phyloP scores from a whole-genome alignment of 192 early-diverging fungal genomes.

The Jimgerdemannia flammicorona region DNA sequence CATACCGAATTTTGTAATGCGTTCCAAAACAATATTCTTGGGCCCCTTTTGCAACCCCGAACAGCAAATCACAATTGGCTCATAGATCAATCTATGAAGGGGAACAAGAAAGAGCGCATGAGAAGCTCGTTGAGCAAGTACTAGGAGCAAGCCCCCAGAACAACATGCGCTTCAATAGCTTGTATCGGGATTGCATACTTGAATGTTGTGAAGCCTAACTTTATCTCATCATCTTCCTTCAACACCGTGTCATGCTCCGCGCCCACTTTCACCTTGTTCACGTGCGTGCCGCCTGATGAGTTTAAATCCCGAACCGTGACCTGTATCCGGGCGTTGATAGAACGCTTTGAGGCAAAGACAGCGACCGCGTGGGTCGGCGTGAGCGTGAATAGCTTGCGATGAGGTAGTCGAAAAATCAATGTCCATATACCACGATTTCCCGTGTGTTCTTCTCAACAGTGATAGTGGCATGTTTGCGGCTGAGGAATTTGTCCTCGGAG shows the following conservation, averaged over 20 bases:
- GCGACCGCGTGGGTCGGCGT: background rate
- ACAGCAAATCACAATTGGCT: background rate
- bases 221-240: background rate
- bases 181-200: background rate
- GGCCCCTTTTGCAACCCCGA: background rate
- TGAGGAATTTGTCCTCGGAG: background rate
- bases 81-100: background rate
- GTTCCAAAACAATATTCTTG: background rate
- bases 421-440: background rate
- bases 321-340: background rate
- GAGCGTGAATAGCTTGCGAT: background rate
- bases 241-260: background rate
- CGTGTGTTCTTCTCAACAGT: background rate
- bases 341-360: background rate
- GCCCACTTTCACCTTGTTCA: background rate
- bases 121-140: background rate
- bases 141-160: background rate
- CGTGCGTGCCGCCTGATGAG: background rate
- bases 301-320: background rate
- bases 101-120: background rate
- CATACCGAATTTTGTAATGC: background rate
- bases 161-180: background rate
- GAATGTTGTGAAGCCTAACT: background rate
- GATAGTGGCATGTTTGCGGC: background rate
- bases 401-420: background rate